Base-by-base conservation (phyloP, 495 filamentous ascomycete genomes). In the Penicillium tannophilum region DNA sequence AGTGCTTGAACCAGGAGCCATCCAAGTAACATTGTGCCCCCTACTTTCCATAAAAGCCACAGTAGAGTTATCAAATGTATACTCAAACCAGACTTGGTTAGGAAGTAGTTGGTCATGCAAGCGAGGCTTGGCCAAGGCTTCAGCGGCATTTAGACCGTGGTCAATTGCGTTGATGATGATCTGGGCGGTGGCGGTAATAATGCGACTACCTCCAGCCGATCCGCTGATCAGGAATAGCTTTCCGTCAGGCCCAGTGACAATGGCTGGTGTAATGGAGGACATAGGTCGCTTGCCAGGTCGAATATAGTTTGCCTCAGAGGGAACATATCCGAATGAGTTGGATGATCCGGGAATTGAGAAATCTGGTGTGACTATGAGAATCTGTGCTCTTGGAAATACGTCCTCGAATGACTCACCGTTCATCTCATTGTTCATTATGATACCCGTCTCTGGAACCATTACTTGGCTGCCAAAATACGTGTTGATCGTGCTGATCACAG, bases 351-450 rank as follows among this genome's bases (percentile, higher is more conserved):
- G 92, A 52, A 92, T 89, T n/a, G 84, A 88, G 77, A 93, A 93
- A 58, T 86, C 82, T 75, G 57, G 33, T 24, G 14, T 11, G 2
- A 19, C 19, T 11, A 46, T 46, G 19, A 12, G 35, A 49, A 20
- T 36, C 24, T 41, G 36, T 31, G 2, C 23, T 44, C 1, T 5
- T 5, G 28, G 33, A 36, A 1, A 20, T 23, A 44, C 11, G 20
- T 28, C 0, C 16, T 17, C 16, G 16, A 17, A 8, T 16, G 8
- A 69, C 64, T 61, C 70, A 82, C 89, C 90, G 67, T 96, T 90
- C 92, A 96, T 96, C 68, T 96, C 90, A 66, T 96, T 86, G 70
- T 97, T 97, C 86, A 93, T 89, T 48, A 96, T 90, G 50, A 97
- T 83, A 33, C 87, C 87, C 0, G 91, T 94, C 63, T 92, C 86